Evolutionary conservation across 1,139 yeast genomes (phyloP).

Genomic region (Barnettozyma hawaiiensis): DNA sequence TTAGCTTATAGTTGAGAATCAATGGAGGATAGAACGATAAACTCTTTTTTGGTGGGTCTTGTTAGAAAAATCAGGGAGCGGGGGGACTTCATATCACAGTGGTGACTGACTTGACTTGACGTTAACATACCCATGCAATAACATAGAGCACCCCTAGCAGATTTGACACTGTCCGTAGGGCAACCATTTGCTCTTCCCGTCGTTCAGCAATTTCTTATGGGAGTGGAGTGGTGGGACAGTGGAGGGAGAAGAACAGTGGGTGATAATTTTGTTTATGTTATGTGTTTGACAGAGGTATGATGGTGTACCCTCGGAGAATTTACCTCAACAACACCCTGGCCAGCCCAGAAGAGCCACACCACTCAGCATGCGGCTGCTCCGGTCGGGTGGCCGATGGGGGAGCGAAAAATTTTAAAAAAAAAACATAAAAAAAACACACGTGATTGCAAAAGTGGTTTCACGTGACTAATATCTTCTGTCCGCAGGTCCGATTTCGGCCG

Average conservation of each 20-base stretch:
- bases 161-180: conserved; percentile 10
- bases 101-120: too few species aligned
- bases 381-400: too few species aligned
- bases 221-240: too few species aligned
- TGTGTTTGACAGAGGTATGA: not conserved
- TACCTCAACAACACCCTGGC: not conserved
- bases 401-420: too few species aligned
- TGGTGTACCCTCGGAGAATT: not conserved
- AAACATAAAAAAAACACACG: not conserved
- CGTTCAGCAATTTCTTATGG: not conserved
- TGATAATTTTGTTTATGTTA: too few species aligned
- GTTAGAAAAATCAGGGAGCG: too few species aligned
- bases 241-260: too few species aligned
- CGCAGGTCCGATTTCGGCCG: not conserved
- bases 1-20: conserved; percentile 32
- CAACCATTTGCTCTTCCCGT: not conserved
- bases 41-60: conserved; percentile 28
- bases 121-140: conserved; percentile 27
- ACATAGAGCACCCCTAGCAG: conserved; percentile 23
- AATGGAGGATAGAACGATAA: conserved; percentile 43
- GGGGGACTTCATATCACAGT: too few species aligned
- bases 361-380: too few species aligned
- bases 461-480: not conserved
- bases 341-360: too few species aligned
- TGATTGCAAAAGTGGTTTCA: not conserved